These are phyloP conservation scores for Puccinia triticina DNA, from an alignment of 1,284 basidiomycete species.

Conservation along the genomic window DNA sequence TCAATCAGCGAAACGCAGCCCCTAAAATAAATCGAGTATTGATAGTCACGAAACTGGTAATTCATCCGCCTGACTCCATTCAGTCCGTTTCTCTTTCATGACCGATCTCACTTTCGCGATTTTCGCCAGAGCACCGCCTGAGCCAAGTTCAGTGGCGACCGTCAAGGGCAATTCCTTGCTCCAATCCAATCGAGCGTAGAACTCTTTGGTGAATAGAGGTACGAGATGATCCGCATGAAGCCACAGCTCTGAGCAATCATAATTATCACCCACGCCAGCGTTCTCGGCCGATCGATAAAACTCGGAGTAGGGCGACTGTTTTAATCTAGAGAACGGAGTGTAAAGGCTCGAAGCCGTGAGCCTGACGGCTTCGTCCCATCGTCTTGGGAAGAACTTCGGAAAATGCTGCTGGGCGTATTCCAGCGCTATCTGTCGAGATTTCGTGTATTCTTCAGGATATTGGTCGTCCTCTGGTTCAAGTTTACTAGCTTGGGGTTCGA, in stretches of 20 bases:
- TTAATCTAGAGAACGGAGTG: conserved; percentile 69
- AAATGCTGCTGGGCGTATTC: conserved; percentile 74
- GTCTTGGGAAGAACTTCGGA: conserved; percentile 69
- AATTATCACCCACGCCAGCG: conserved; percentile 61
- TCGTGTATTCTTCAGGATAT: conserved; percentile 24
- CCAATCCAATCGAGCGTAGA: conserved; percentile 81
- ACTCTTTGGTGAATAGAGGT: conserved; percentile 82
- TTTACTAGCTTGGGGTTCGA: conserved; percentile 49
- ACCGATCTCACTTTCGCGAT: conserved; percentile 91
- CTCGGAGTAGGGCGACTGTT: conserved; percentile 74
- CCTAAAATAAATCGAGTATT: neutral
- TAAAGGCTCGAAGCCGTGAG: conserved; percentile 77
- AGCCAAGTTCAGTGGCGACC: conserved; percentile 86
- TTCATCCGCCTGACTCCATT: conserved; percentile 86
- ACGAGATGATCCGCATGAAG: conserved; percentile 73
- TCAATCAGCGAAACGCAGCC: neutral
- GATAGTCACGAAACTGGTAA: conserved; percentile 68
- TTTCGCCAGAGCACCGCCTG: conserved; percentile 79
- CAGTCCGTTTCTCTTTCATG: conserved; percentile 86
- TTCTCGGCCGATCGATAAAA: conserved; percentile 64
- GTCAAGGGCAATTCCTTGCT: conserved; percentile 82
- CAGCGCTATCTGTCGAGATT: conserved; percentile 64
- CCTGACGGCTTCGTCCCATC: conserved; percentile 71
- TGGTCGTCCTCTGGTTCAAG: neutral
- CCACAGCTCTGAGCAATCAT: conserved; percentile 14